These are phyloP conservation scores for Mycena belliarum DNA, from an alignment of 768 basidiomycete genomes.

Conservation along the genomic window DNA sequence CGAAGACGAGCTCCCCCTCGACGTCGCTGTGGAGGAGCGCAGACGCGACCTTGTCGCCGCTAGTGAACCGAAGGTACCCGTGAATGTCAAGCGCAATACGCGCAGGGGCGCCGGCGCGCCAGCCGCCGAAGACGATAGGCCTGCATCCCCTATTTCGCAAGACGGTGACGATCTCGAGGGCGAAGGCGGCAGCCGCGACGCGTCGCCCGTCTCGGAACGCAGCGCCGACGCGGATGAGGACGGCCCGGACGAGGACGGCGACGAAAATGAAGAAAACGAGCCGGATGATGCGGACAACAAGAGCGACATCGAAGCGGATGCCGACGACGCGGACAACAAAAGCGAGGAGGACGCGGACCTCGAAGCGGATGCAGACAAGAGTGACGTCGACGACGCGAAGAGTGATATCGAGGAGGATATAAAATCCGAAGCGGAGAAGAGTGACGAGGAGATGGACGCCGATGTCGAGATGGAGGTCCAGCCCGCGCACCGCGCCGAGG, in stretches of 20 bases:
- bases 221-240: slow-evolving; percentile 32
- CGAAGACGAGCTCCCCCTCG: slow-evolving; percentile 24
- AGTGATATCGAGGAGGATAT: slow-evolving; percentile 33
- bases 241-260: slow-evolving; percentile 24
- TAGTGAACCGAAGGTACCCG: slow-evolving; percentile 19
- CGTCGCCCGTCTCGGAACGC: slow-evolving; percentile 16
- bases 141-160: slow-evolving; percentile 20
- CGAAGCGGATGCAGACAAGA: slow-evolving; percentile 25
- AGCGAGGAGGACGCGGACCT: slow-evolving; percentile 26
- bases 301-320: slow-evolving; percentile 31
- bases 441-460: slow-evolving; percentile 34
- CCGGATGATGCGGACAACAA: slow-evolving; percentile 22
- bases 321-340: slow-evolving; percentile 24
- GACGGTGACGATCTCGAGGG: slow-evolving; percentile 20
- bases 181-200: slow-evolving; percentile 18
- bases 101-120: slow-evolving; percentile 4
- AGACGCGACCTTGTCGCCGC: slow-evolving; percentile 9
- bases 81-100: slow-evolving; percentile 3
- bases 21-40: slow-evolving; percentile 11
- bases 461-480: slow-evolving; percentile 71
- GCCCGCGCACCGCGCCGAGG: slow-evolving; percentile 82
- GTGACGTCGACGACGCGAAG: slow-evolving; percentile 26
- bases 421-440: slow-evolving; percentile 28
- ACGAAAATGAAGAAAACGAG: slow-evolving; percentile 18
- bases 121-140: not conserved